phyloP scores from a whole-genome alignment of 2,329 filamentous ascomycete genomes.

The Neofusicoccum sp. region DNA sequence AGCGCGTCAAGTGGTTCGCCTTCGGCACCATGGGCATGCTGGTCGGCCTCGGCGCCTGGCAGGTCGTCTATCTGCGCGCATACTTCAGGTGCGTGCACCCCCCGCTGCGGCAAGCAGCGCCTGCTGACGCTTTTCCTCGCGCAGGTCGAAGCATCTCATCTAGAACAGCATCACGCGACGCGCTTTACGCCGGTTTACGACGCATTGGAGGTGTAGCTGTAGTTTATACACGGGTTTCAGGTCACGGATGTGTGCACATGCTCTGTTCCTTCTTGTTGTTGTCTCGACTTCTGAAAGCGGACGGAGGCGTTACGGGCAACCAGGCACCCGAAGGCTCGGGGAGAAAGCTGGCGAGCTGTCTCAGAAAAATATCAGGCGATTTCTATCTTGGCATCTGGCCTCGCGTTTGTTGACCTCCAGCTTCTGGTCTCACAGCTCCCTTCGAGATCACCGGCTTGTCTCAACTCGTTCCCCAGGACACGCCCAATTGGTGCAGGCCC shows the following conservation, averaged over 20 bases:
- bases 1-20: slow-evolving; percentile 97
- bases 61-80: slow-evolving; percentile 94
- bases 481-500: too few relatives aligned
- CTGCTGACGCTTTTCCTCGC: too few relatives aligned
- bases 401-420: not conserved
- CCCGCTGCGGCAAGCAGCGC: too few relatives aligned
- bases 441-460: not conserved
- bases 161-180: slow-evolving; percentile 26
- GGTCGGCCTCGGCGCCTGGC: slow-evolving; percentile 86
- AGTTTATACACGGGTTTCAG: slow-evolving; percentile 13
- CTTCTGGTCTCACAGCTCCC: not conserved
- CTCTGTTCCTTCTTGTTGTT: slow-evolving; percentile 1
- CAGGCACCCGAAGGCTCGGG: not conserved
- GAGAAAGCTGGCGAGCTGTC: slow-evolving; percentile 1
- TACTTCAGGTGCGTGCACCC: slow-evolving; percentile 77
- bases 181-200: slow-evolving; percentile 15
- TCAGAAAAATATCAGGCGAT: slow-evolving; percentile 13
- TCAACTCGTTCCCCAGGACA: not conserved
- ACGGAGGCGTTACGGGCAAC: not conserved
- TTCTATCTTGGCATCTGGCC: not conserved
- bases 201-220: slow-evolving; percentile 13
- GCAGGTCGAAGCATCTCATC: slow-evolving; percentile 52
- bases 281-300: slow-evolving; percentile 5
- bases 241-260: slow-evolving; percentile 11
- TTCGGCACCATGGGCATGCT: slow-evolving; percentile 90